A percentile compares a stretch with the other conserved stretches of the same genome.
Conservation (phyloP, 176 grass and related monocot species). For the Oryza longistaminata region DNA sequence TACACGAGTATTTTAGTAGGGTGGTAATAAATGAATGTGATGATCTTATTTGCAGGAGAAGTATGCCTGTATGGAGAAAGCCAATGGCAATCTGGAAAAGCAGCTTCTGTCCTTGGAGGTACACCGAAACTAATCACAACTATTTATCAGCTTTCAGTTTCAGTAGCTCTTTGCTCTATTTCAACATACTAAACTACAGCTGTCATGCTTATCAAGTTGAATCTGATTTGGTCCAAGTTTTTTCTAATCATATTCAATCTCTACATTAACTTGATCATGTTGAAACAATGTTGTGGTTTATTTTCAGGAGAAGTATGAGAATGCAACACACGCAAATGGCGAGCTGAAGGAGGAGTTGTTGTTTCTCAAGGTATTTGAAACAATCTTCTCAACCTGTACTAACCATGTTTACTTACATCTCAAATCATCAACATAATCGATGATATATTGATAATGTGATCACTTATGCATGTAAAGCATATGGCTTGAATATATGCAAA, state of each 20-base stretch:
- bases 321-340: neutral
- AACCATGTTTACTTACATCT: neutral
- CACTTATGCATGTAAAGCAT: neutral
- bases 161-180: neutral
- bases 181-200: neutral
- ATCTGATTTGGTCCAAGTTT: neutral
- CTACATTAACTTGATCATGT: neutral
- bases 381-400: neutral
- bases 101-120: conserved; percentile 36
- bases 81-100: conserved; percentile 47
- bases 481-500: neutral
- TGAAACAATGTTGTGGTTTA: neutral
- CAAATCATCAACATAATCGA: neutral
- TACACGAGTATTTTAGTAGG: neutral
- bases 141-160: neutral
- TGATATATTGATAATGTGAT: neutral
- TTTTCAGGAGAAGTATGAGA: conserved; percentile 37
- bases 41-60: conserved; percentile 41
- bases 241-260: neutral
- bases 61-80: conserved; percentile 43
- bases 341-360: conserved; percentile 40
- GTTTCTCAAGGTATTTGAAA: conserved; percentile 44
- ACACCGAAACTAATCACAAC: neutral
- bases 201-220: neutral
- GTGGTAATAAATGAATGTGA: neutral